Conservation (phyloP, 1,284 basidiomycete genomes). For the Leccinum fuscescens region DNA sequence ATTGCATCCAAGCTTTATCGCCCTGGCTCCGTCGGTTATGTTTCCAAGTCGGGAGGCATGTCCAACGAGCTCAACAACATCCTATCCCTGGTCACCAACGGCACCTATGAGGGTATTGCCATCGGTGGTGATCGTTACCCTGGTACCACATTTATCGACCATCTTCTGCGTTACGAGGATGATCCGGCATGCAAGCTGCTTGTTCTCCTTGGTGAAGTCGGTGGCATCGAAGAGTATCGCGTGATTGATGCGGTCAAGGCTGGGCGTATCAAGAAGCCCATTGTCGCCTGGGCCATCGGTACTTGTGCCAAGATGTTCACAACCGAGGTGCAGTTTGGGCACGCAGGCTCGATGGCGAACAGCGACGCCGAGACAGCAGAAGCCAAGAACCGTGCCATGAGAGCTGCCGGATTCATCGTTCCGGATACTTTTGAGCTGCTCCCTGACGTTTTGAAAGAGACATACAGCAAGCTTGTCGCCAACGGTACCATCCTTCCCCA, state of each 20-base stretch:
- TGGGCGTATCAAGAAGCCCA: conserved; percentile 95
- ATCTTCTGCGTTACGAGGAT: conserved; percentile 94
- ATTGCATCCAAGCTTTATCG: conserved; percentile 99
- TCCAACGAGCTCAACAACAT: conserved; percentile 99
- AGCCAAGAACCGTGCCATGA: conserved; percentile 97
- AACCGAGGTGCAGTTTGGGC: conserved; percentile 98
- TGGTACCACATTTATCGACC: conserved; percentile 98
- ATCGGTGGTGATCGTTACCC: conserved; percentile 99
- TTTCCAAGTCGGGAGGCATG: conserved; percentile 99
- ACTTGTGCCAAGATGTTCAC: conserved; percentile 99
- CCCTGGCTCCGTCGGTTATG: conserved; percentile 95
- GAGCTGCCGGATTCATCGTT: conserved; percentile 92
- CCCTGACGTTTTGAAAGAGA: conserved; percentile 79
- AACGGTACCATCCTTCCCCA: conserved; percentile 71
- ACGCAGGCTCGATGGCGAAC: conserved; percentile 98
- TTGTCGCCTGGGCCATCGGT: conserved; percentile 99
- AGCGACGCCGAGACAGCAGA: conserved; percentile 96
- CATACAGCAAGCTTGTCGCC: conserved; percentile 83
- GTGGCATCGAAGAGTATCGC: conserved; percentile 98
- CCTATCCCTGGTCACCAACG: conserved; percentile 94
- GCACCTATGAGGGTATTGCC: conserved; percentile 99
- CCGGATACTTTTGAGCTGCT: conserved; percentile 98
- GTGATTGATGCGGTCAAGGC: conserved; percentile 97
- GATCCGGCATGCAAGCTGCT: conserved; percentile 99
- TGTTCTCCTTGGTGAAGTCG: conserved; percentile 97